These are phyloP conservation scores for Mycena filopes DNA, from an alignment of 768 basidiomycete species.

Conservation along the genomic window DNA sequence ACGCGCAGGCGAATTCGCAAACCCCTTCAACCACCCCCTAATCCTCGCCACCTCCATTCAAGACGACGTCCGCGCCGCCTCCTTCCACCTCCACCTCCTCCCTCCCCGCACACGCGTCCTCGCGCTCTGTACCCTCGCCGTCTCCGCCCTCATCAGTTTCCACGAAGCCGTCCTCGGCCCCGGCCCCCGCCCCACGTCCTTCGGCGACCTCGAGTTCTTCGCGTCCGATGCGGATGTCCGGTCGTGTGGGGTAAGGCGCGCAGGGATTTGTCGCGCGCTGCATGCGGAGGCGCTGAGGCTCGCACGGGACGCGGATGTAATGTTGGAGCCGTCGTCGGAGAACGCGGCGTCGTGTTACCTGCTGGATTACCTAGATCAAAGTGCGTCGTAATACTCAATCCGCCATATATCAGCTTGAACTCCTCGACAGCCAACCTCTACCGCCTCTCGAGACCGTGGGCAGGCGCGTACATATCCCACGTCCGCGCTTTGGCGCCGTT, in stretches of 20 bases:
- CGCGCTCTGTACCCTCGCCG: slow-evolving; percentile 17
- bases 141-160: slow-evolving; percentile 12
- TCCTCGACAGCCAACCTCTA: not conserved
- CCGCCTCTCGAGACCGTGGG: slow-evolving; percentile 16
- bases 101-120: slow-evolving; percentile 13
- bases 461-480: slow-evolving; percentile 18
- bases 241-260: slow-evolving; percentile 7
- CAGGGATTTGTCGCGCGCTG: not conserved
- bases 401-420: not conserved
- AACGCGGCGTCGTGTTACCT: slow-evolving; percentile 16
- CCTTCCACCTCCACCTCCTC: slow-evolving; percentile 6
- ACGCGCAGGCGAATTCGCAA: not conserved
- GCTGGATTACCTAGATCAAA: slow-evolving; percentile 11
- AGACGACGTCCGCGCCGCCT: not conserved
- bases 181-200: slow-evolving; percentile 4
- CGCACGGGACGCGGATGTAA: slow-evolving; percentile 10
- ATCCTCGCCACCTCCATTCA: not conserved
- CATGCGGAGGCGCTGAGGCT: slow-evolving; percentile 1
- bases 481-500: slow-evolving; percentile 13
- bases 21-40: not conserved
- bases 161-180: slow-evolving; percentile 15
- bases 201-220: slow-evolving; percentile 5
- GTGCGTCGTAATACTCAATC: too few relatives aligned
- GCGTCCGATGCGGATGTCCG: not conserved
- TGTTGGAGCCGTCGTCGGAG: not conserved